Conservation (phyloP, 2,329 filamentous ascomycete genomes). For the Fusarium protoensiforme region DNA sequence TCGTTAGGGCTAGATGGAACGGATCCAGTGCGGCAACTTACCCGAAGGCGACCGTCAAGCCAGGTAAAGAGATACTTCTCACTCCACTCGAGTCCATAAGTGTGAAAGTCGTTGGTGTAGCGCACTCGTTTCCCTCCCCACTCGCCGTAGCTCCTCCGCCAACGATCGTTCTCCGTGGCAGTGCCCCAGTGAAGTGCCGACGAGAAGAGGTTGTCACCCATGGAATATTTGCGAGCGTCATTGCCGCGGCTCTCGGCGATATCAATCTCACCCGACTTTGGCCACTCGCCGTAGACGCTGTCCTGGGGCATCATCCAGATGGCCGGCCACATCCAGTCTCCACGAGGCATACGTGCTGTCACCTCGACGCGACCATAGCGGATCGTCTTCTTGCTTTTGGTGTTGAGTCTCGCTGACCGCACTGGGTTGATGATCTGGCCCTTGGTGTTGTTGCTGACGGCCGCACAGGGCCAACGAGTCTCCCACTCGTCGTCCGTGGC, state of each 20-base stretch:
- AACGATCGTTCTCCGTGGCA: constrained; percentile 42
- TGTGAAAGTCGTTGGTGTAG: constrained; percentile 57
- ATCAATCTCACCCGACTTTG: constrained; percentile 64
- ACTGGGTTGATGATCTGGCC: constrained; percentile 61
- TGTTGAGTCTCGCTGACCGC: constrained; percentile 55
- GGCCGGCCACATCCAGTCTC: constrained; percentile 67
- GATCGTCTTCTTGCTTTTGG: constrained; percentile 58
- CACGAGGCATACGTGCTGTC: constrained; percentile 61
- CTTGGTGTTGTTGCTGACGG: constrained; percentile 55
- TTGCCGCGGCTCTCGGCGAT: constrained; percentile 63
- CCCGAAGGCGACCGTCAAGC: constrained; percentile 56
- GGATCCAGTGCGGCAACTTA: constrained; percentile 42
- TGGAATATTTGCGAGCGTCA: constrained; percentile 43
- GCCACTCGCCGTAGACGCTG: constrained; percentile 61
- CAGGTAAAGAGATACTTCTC: constrained; percentile 64
- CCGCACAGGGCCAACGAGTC: constrained; percentile 46
- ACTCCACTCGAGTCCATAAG: constrained; percentile 63
- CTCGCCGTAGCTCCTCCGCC: constrained; percentile 45
- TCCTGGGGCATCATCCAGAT: constrained; percentile 59
- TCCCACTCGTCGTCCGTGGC: constrained; percentile 12
- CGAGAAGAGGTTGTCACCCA: constrained; percentile 52
- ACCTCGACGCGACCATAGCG: constrained; percentile 65
- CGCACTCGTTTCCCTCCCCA: constrained; percentile 47
- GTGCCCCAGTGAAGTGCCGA: constrained; percentile 59
- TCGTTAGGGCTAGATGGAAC: not conserved